Evolutionary conservation across 257 asterid genomes (phyloP), one percentile per base, ranked within the genome.

Genomic region (Solanum stenotomum): DNA sequence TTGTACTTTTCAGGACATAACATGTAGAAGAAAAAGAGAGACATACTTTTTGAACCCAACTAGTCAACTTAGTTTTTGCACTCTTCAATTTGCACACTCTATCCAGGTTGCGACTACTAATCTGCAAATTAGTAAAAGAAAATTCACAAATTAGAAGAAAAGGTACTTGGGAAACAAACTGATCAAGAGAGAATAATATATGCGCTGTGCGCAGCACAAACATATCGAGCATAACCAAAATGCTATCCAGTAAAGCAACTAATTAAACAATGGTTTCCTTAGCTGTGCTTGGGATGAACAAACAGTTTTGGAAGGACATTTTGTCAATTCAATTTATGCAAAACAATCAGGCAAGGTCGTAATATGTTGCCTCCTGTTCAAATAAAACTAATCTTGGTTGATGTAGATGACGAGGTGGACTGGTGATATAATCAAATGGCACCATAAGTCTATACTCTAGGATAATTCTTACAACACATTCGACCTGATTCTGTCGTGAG

Each of bases 61-160:
- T 94, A 22, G 93, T 94, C 92, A 96, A 91, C 91, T 98, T 93
- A 87, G 99, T 89, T 98, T 94, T 94, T 3, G 98, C 90, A 46
- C 98, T 93, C 95, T 96, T 96, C 88, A 76, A 86, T 89, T 94
- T 96, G 23, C 98, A 97, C 83, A 95, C 99, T 2, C 99, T 95
- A 35, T 96, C 99, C 93, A 96, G 90, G 91, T 96, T 96, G 35
- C 93, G 90, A 91, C 98, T 95, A 87, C 91, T 95, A 23, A 93
- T 96, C 98, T 96, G 93, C 91, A 90, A 31, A 85, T 42, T 72
- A 52, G 88, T 87, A 25, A 29, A 75, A 49, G 77, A 46, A 46
- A 46, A 0, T 18, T 5, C 83, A 35, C 14, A 72, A 38, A 67
- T 87, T n/a, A 27, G 18, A 16, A 18, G 63, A 44, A 34, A 67